Base-by-base conservation (phyloP, 352 stramenopile species). In the Blastocystis sp. region DNA sequence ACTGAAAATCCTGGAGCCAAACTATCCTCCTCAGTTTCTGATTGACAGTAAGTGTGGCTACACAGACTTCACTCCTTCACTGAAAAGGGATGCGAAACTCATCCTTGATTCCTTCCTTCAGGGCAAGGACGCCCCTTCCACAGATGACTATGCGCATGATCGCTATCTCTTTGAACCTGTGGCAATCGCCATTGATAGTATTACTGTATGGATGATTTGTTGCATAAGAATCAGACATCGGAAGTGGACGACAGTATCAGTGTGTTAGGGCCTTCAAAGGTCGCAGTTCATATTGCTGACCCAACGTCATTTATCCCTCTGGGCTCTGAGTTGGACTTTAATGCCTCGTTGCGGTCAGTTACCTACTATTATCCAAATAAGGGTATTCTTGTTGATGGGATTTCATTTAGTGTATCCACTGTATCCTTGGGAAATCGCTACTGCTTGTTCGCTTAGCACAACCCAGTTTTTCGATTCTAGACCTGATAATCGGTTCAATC, bases 181-280 rank as follows among this genome's bases (percentile, higher is more conserved):
- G 13, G 73, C 73, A 7, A 47, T 85, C 37, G 73, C 73, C 2
- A 85, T 85, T 24, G 73, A 85, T 16, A 85, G 73, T 37, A 85
- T 85, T 55, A 69, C 73, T 5, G 73, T 85, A 13, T 24, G 3
- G 1, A 1, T n/a, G 20, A 45, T 69, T 34, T 9, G 13, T 30
- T n/a, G 20, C 5, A 0, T 8, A 41, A n/a, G 7, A 18, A 1
- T 16, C 63, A 85, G 73, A 85, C 73, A 9, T 85, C 73, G 18
- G 73, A 85, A 34, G 73, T 85, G 16, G 73, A 85, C 56, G 73
- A 85, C 50, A 85, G 73, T 45, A 85, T 85, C 73, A 69, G 53
- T n/a, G 30, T 85, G 16, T n/a, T 85, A 20, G 34, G 34, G 11
- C 53, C 54, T 5, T 18, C 59, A n/a, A 85, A 59, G 13, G 73